These are phyloP conservation scores for Phoma sp. DNA, from an alignment of 2,329 filamentous ascomycete species.

Conservation along the genomic window DNA sequence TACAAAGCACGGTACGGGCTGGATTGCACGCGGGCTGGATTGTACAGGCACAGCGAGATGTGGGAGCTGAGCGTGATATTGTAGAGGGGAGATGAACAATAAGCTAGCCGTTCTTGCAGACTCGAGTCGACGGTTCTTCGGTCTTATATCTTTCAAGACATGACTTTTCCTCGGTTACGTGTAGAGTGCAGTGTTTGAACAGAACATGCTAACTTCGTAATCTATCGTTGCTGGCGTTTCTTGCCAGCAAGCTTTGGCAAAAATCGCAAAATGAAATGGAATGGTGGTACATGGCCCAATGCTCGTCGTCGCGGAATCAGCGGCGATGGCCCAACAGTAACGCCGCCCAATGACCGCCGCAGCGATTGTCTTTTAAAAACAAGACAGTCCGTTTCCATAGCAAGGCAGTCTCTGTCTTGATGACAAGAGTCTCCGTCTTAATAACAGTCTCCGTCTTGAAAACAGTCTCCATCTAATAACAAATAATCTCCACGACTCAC, in stretches of 20 bases:
- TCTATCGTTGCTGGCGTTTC: constrained; percentile 9
- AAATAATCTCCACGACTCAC: constrained; percentile 57
- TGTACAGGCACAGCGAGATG: too few relatives aligned
- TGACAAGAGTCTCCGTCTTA: too few relatives aligned
- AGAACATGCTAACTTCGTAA: not conserved
- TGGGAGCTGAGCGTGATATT: too few relatives aligned
- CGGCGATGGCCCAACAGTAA: constrained; percentile 25
- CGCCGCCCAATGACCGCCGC: constrained; percentile 42
- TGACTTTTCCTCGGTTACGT: too few relatives aligned
- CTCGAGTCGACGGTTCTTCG: too few relatives aligned
- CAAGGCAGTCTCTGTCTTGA: too few relatives aligned
- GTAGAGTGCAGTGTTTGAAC: not conserved
- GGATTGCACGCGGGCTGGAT: not conserved
- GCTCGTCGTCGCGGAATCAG: constrained; percentile 10
- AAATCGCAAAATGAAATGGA: constrained; percentile 5
- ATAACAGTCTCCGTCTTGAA: too few relatives aligned
- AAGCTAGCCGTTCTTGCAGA: not conserved
- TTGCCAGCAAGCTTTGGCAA: constrained; percentile 22
- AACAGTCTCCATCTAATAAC: too few relatives aligned
- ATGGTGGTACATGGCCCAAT: constrained; percentile 19
- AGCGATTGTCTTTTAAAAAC: constrained; percentile 9
- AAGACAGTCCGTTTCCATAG: too few relatives aligned
- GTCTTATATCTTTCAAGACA: too few relatives aligned
- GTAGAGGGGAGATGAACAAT: too few relatives aligned
- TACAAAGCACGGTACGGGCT: too few relatives aligned